Evolutionary conservation across 2,329 filamentous ascomycete species (phyloP).

Genomic region (Aspergillus clavatus): DNA sequence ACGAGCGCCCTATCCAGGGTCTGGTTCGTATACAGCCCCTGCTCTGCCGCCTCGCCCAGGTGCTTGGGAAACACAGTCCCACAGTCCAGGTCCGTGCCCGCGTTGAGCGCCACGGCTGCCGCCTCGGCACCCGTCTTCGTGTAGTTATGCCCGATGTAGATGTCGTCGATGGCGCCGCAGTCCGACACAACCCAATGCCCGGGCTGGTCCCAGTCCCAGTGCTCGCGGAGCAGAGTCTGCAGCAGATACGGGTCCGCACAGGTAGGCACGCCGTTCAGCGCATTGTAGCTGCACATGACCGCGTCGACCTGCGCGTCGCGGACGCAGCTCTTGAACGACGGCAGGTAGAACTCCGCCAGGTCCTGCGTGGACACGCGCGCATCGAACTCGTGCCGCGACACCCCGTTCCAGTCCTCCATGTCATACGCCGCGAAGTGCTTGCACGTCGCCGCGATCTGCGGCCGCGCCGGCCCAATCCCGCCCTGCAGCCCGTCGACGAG

Average conservation of each 20-base stretch:
- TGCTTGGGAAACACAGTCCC: conserved; percentile 40
- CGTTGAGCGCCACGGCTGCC: conserved; percentile 43
- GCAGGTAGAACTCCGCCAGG: conserved; percentile 61
- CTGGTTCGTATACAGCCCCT: conserved; percentile 40
- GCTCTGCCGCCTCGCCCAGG: conserved; percentile 36
- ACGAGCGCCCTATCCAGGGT: conserved; percentile 41
- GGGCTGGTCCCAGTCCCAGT: conserved; percentile 58
- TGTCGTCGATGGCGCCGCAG: conserved; percentile 57
- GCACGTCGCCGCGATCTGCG: conserved; percentile 50
- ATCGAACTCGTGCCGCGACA: conserved; percentile 21
- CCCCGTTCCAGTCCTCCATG: conserved; percentile 47
- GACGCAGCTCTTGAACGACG: conserved; percentile 59
- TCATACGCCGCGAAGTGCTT: conserved; percentile 57
- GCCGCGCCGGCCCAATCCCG: conserved; percentile 22
- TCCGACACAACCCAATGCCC: conserved; percentile 59
- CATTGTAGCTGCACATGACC: conserved; percentile 58
- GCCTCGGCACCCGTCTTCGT: conserved; percentile 38
- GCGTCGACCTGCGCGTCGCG: conserved; percentile 52
- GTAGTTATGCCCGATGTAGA: conserved; percentile 51
- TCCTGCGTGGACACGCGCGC: conserved; percentile 45
- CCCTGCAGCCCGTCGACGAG: conserved; percentile 44
- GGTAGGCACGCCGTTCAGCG: conserved; percentile 58
- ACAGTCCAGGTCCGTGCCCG: conserved; percentile 49
- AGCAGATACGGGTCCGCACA: conserved; percentile 59
- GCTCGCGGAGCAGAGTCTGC: conserved; percentile 55